Evolutionary conservation across 163 green algal genomes (phyloP).

Genomic region (Botryococcus braunii): DNA sequence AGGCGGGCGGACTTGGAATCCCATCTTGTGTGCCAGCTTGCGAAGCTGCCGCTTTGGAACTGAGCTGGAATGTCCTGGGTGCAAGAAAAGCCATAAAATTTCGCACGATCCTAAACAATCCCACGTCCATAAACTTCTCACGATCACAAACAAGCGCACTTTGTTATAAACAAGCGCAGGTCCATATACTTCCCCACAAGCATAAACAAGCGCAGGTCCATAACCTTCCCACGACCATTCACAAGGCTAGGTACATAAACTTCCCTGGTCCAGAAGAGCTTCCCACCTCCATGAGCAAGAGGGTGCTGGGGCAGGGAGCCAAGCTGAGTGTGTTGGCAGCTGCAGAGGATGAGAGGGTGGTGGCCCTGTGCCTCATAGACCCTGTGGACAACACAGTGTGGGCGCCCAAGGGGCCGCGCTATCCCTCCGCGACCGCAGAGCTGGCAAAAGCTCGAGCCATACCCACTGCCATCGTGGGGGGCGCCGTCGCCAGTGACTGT

Average conservation of each 20-base stretch:
- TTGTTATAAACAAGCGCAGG: neutral
- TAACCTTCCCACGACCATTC: neutral
- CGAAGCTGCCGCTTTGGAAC: no score
- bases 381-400: conserved; percentile 86
- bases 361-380: conserved; percentile 74
- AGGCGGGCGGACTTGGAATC: no score
- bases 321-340: conserved; percentile 81
- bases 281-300: neutral
- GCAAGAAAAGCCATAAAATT: no score
- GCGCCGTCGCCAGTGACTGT: conserved; percentile 56
- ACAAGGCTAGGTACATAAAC: neutral
- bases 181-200: neutral
- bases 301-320: conserved; percentile 37
- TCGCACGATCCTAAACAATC: no score
- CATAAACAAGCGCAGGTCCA: neutral
- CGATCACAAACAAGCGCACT: no score
- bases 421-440: conserved; percentile 45
- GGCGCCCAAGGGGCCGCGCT: conserved; percentile 35
- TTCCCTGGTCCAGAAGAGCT: neutral
- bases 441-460: no score
- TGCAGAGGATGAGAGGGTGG: conserved; percentile 56
- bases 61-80: no score
- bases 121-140: no score
- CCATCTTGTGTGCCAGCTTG: no score
- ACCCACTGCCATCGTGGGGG: conserved; percentile 53